phyloP scores from a whole-genome alignment of 192 early-diverging fungal genomes.

The Coemansia sp. region DNA sequence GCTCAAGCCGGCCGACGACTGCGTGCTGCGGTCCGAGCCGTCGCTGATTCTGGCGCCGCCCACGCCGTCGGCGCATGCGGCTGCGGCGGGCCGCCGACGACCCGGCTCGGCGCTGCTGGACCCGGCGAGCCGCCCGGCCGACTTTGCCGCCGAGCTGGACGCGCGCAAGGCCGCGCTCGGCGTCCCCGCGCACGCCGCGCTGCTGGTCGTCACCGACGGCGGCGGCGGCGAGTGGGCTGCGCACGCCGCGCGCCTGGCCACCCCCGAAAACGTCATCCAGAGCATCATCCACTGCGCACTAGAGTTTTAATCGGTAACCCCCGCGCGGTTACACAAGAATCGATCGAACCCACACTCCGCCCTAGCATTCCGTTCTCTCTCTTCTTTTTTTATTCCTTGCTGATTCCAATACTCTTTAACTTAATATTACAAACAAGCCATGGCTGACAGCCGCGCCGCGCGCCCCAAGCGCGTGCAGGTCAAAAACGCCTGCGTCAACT shows the following conservation, averaged over 20 bases:
- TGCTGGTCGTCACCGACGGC: conserved; percentile 8
- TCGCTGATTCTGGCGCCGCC: conserved; percentile 17
- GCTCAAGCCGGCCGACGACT: conserved; percentile 2
- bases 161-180: conserved; percentile 16
- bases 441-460: background rate
- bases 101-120: conserved; percentile 3
- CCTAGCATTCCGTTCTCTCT: no score
- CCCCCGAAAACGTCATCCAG: conserved; percentile 37
- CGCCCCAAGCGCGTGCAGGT: conserved; percentile 71
- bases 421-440: no score
- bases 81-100: background rate
- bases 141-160: conserved; percentile 8
- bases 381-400: no score
- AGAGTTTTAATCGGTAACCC: conserved; percentile 8
- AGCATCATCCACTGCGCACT: conserved; percentile 36
- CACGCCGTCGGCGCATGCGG: background rate
- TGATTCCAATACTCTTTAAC: no score
- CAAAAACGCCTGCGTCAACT: conserved; percentile 87
- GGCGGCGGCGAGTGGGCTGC: background rate
- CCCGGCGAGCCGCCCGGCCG: conserved; percentile 2
- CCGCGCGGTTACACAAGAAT: no score
- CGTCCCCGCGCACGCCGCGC: background rate
- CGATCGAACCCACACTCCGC: no score
- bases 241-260: background rate
- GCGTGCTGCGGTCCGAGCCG: conserved; percentile 9